A percentile compares a stretch with the other conserved stretches of the same genome.
Conservation (phyloP, 2,329 filamentous ascomycete species). For the Elsinoe batatas region DNA sequence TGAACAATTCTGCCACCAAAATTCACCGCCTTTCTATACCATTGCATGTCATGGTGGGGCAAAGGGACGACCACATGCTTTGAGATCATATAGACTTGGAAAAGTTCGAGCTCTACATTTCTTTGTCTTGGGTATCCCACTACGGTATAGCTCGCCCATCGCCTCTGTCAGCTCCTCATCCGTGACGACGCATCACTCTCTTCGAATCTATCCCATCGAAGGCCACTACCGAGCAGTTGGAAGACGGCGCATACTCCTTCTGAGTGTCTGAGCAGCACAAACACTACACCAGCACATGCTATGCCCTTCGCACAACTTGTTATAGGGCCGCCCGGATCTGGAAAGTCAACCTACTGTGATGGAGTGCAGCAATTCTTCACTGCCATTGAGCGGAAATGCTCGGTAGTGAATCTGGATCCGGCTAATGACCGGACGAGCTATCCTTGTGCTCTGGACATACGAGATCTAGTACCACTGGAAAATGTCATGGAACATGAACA, state of each 20-base stretch:
- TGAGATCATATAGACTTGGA: not conserved
- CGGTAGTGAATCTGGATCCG: slow-evolving; percentile 90
- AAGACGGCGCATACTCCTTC: not conserved
- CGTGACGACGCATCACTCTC: no score
- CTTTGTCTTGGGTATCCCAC: not conserved
- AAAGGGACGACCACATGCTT: not conserved
- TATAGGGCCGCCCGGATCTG: slow-evolving; percentile 77
- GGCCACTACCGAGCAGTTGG: no score
- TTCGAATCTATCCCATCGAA: no score
- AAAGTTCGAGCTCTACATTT: no score
- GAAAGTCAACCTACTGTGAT: slow-evolving; percentile 97
- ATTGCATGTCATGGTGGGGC: not conserved
- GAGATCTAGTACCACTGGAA: slow-evolving; percentile 78
- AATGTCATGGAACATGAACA: slow-evolving; percentile 90
- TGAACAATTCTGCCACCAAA: not conserved
- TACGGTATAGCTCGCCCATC: no score
- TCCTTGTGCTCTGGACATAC: slow-evolving; percentile 80
- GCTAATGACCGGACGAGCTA: slow-evolving; percentile 92
- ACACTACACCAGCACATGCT: not conserved
- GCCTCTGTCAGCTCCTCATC: no score
- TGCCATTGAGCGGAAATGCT: slow-evolving; percentile 89
- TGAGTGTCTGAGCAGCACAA: not conserved
- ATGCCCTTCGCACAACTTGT: slow-evolving; percentile 20
- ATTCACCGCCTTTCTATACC: slow-evolving; percentile 8
- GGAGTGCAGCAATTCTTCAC: slow-evolving; percentile 98